Evolutionary conservation across 768 basidiomycete species (phyloP), one percentile per base, ranked within the genome.

Genomic region (Xerocomus brunneocitrinus): DNA sequence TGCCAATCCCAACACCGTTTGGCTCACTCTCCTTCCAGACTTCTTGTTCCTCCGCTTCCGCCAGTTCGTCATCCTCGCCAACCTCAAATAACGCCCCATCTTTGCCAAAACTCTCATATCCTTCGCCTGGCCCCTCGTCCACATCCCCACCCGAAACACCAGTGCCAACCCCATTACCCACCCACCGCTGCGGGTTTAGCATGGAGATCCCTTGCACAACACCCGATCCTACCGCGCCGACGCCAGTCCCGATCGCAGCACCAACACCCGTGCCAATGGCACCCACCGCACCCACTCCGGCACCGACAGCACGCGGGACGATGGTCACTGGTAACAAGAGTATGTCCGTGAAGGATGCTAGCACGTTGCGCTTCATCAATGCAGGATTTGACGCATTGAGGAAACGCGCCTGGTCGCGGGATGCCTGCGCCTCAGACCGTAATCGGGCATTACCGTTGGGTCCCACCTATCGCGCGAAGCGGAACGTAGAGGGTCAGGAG

Each of bases 291-390:
- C 85, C 83, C 1, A 88, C 89, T 0, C 86, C 84, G 3, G 84
- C 84, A 19, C 85, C 84, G 5, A 81, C 79, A 1, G 87, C 83
- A 13, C 89, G 83, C 0, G 95, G 95, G 2, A 98, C 94, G 66
- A 98, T 95, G 1, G 95, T 97, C 16, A 99, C 97, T 0, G 97
- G 95, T 0, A 98, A 75, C 0, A 98, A 74, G 6, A 99, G 83
- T 1, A 92, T 80, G 55, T 90, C 86, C 3, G 90, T 89, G 69
- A 99, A 98, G 0, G 92, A 90, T 0, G 92, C 87, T 1, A 98
- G 79, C 8, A 98, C 90, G 60, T 89, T 97, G 39, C 91, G 84
- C 64, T 99, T 99, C 54, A 95, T 83, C 56, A 84, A 83, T 1
- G 92, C 92, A 0, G 95, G 95, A 62, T 98, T 95, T 49, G 87